These are phyloP conservation scores for Blastobotrys buckinghamii DNA, from an alignment of 1,139 yeast species.

Conservation along the genomic window DNA sequence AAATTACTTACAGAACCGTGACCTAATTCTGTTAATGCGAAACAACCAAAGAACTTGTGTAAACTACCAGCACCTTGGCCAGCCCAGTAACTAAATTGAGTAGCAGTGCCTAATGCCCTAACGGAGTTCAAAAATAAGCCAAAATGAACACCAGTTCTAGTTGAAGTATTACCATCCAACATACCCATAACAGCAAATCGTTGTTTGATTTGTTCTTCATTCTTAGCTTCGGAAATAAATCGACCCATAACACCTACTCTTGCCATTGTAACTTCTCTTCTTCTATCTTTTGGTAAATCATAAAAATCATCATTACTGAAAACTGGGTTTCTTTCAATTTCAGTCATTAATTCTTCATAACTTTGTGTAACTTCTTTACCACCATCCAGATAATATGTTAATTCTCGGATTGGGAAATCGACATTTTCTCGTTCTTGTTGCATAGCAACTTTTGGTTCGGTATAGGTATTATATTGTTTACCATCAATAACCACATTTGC, in stretches of 20 bases:
- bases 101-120: constrained; percentile 65
- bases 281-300: constrained; percentile 45
- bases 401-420: constrained; percentile 41
- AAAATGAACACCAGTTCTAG: constrained; percentile 65
- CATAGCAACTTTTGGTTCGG: constrained; percentile 36
- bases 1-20: constrained; percentile 56
- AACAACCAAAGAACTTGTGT: constrained; percentile 77
- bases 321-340: constrained; percentile 51
- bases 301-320: constrained; percentile 46
- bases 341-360: constrained; percentile 42
- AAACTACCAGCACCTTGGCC: constrained; percentile 59
- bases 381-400: constrained; percentile 53
- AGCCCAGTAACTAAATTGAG: constrained; percentile 64
- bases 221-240: constrained; percentile 39
- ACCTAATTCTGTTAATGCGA: constrained; percentile 90
- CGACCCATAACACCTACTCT: constrained; percentile 46
- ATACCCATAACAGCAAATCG: constrained; percentile 40
- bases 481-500: constrained; percentile 29
- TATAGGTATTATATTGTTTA: constrained; percentile 29
- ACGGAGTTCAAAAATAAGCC: constrained; percentile 66
- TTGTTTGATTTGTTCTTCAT: constrained; percentile 32
- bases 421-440: constrained; percentile 46
- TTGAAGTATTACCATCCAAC: constrained; percentile 56
- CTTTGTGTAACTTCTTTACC: constrained; percentile 41
- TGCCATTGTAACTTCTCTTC: constrained; percentile 48